Percentiles rank a stretch among this genome's conserved stretches.
Evolutionary conservation across 768 basidiomycete genomes (phyloP).

Genomic region (Lentinula detonsa): DNA sequence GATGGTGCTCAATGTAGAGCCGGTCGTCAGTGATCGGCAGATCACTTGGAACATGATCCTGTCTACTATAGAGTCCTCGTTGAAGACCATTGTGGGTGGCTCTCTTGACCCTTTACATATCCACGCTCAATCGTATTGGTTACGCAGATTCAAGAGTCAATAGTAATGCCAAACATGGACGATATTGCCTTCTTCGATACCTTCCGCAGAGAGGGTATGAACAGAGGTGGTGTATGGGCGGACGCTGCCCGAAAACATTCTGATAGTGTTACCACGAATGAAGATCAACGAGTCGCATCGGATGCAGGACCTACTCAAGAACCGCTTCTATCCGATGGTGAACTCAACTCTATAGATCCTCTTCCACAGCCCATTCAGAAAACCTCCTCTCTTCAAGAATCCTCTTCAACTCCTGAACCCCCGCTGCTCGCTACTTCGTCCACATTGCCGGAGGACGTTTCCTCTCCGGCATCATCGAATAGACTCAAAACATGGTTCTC

Average conservation of each 20-base stretch:
- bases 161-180: constrained; percentile 97
- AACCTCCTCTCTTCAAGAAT: constrained; percentile 1
- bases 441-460: background rate
- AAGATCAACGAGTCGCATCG: background rate
- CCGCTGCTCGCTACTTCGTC: background rate
- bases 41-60: constrained; percentile 93
- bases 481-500: constrained; percentile 57
- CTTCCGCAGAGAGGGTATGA: constrained; percentile 29
- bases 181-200: constrained; percentile 96
- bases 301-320: background rate
- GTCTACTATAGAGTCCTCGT: constrained; percentile 79
- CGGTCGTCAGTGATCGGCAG: constrained; percentile 90
- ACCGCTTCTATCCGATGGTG: background rate
- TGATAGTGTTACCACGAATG: background rate
- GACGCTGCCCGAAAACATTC: constrained; percentile 56
- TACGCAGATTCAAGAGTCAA: constrained; percentile 80
- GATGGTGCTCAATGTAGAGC: constrained; percentile 86
- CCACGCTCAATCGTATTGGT: background rate
- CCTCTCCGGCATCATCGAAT: constrained; percentile 12
- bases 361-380: background rate
- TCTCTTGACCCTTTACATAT: background rate
- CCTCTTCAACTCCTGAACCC: constrained; percentile 3
- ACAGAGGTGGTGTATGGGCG: constrained; percentile 86
- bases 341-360: background rate
- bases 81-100: constrained; percentile 77